Evolutionary conservation across 768 basidiomycete species (phyloP), one percentile per base, ranked within the genome.

Genomic region (Tubosaeta brunneosetosa): DNA sequence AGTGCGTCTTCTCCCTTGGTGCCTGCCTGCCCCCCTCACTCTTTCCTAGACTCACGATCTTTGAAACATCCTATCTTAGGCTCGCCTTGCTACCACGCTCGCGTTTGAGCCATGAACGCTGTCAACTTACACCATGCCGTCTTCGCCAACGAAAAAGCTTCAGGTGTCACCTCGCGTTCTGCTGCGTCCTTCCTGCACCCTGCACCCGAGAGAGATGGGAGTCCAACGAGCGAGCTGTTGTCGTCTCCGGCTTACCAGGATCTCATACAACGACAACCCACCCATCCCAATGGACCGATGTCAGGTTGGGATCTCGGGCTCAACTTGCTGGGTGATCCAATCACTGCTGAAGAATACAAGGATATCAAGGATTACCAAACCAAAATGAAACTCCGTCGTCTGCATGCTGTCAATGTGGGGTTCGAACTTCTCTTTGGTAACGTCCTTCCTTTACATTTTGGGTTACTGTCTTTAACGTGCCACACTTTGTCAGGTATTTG

Each of bases 91-190:
- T 45, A 36, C 37, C 27, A 57, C 66, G 25, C 41, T 69, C 58
- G 40, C 53, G 47, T 43, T 44, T 37, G 42, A 51, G 22, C 34
- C n/a, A 86, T 86, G 85, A 77, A 82, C 50, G 81, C 80, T 47
- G 65, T 83, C 47, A 77, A 78, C 64, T 74, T 83, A 47, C 83
- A 84, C 66, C 77, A 81, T 60, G 72, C 77, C 31, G 61, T 81
- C 50, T 78, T 78, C 65, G 55, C 73, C 44, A 66, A 73, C 31
- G 74, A 75, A 19, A 60, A 55, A 25, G 47, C 48, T 27, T 36
- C 47, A 17, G 42, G 61, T 44, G 56, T 49, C 50, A 48, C 57
- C 13, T 42, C 63, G 52, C 59, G 53, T 52, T 54, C 60, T 34
- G 60, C 61, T 34, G 22, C 62, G 9, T 41, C 61, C 1, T 56